Base-by-base conservation (phyloP, 1,139 yeast genomes). In the Yamadazyma dendronema region DNA sequence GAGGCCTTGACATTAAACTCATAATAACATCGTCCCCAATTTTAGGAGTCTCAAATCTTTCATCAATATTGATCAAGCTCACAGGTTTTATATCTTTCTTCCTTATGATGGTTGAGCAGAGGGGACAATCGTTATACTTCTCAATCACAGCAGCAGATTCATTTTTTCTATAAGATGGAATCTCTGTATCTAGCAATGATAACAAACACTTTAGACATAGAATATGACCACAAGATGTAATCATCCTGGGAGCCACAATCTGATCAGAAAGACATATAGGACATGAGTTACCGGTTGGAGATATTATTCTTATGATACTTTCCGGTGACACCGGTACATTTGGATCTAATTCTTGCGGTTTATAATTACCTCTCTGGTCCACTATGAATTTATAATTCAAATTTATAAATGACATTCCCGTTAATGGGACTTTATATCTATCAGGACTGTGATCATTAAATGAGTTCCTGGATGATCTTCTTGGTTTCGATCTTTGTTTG, bases 161-260 rank as follows among this genome's bases (percentile, higher is more conserved):
- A 21, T 54, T 49, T 42, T 69, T 69, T 47, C 64, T 65, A 29
- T 60, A 61, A 15, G 50, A 50, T 1, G 76, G 71, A 2, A 73
- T 62, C 35, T 78, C 79, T 15, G 84, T 77, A 29, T 79, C 86
- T 38, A 88, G 63, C 52, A 86, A 77, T 28, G 90, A 76, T 37
- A 88, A 59, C 28, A 90, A 61, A 56, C 99, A 94, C 21, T 89
- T 80, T 39, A 80, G 72, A 56, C 99, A 94, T 53, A 92, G 76
- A 11, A 89, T 74, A 56, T 94, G 99, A 3, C 99, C 98, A 64
- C 99, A 94, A 13, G 81, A 75, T 9, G 72, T 65, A 23, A 89
- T 79, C 97, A 94, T 94, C 39, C 97, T 68, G 1, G 98, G 97
- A 0, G 97, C 97, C 27, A 85, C 75, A 8, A 92, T 85, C 15